phyloP scores from a whole-genome alignment of 768 basidiomycete genomes.

The Agrocybe praecox region DNA sequence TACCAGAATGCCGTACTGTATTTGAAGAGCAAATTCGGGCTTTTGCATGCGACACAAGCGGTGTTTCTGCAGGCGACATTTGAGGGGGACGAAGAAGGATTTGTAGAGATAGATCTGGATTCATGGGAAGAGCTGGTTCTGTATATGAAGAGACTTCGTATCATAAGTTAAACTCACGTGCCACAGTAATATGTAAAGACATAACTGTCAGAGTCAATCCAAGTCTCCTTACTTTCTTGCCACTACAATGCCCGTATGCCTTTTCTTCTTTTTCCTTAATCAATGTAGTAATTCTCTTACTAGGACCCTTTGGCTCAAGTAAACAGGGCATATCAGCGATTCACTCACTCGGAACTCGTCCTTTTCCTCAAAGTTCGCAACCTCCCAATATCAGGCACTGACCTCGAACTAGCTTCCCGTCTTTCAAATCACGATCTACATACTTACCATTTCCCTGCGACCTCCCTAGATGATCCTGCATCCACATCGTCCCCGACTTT shows the following conservation, averaged over 20 bases:
- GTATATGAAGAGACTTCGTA: constrained; percentile 28
- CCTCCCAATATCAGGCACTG: constrained; percentile 64
- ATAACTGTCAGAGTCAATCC: neutral
- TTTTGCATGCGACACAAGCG: constrained; percentile 30
- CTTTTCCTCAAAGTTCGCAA: constrained; percentile 77
- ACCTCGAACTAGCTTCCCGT: constrained; percentile 67
- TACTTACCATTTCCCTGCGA: constrained; percentile 62
- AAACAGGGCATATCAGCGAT: constrained; percentile 67
- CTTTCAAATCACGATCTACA: constrained; percentile 77
- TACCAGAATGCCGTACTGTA: constrained; percentile 35
- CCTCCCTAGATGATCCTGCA: constrained; percentile 24
- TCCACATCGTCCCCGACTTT: constrained; percentile 32
- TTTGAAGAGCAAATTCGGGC: constrained; percentile 37
- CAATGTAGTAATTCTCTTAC: constrained; percentile 7
- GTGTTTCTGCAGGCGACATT: constrained; percentile 30
- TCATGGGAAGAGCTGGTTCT: constrained; percentile 38
- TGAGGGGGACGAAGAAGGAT: constrained; percentile 25
- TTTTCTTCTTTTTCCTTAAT: constrained; percentile 12
- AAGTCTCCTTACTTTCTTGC: neutral
- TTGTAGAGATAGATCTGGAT: constrained; percentile 37
- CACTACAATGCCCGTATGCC: neutral
- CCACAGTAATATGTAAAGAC: neutral
- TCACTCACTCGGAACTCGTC: constrained; percentile 67
- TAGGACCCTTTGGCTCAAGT: constrained; percentile 51
- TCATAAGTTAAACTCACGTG: constrained; percentile 20